Evolutionary conservation across 2,329 filamentous ascomycete genomes (phyloP).

Genomic region (Sporothrix humicola): DNA sequence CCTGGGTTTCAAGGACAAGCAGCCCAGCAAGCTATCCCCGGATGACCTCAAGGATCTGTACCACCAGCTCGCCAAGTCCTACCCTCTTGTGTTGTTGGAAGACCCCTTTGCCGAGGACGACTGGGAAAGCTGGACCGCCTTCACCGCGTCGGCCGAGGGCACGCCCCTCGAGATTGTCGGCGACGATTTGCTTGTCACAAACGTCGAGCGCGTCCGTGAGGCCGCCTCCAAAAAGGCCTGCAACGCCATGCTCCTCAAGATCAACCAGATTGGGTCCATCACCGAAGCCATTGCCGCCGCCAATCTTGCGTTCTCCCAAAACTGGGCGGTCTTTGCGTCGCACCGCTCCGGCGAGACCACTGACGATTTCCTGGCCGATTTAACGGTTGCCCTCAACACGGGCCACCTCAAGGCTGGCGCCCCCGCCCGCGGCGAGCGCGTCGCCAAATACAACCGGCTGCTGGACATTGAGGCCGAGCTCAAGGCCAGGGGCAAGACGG

Average conservation of each 20-base stretch:
- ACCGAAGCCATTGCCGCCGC: slow-evolving; percentile 49
- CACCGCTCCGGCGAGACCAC: slow-evolving; percentile 52
- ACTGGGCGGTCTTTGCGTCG: slow-evolving; percentile 51
- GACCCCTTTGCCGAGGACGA: slow-evolving; percentile 12
- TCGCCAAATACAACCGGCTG: slow-evolving; percentile 52
- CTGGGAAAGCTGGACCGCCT: neutral
- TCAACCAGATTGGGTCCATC: slow-evolving; percentile 52
- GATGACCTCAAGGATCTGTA: neutral
- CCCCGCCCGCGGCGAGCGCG: slow-evolving; percentile 49
- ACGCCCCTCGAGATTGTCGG: slow-evolving; percentile 1
- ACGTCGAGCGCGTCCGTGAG: slow-evolving; percentile 32
- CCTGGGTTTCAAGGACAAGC: slow-evolving; percentile 47
- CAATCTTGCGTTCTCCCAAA: slow-evolving; percentile 44
- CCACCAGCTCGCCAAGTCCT: neutral
- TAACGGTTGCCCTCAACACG: slow-evolving; percentile 47
- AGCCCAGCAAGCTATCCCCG: neutral
- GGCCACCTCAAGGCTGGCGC: slow-evolving; percentile 51
- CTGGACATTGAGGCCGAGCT: slow-evolving; percentile 50
- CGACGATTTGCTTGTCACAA: neutral
- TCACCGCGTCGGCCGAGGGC: neutral
- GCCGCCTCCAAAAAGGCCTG: slow-evolving; percentile 46
- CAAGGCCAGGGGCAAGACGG: neutral
- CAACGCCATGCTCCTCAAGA: slow-evolving; percentile 50
- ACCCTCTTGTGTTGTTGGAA: neutral
- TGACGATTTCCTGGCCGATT: slow-evolving; percentile 53